Base-by-base conservation (phyloP, 345 rosid species). In the Theobroma cacao region DNA sequence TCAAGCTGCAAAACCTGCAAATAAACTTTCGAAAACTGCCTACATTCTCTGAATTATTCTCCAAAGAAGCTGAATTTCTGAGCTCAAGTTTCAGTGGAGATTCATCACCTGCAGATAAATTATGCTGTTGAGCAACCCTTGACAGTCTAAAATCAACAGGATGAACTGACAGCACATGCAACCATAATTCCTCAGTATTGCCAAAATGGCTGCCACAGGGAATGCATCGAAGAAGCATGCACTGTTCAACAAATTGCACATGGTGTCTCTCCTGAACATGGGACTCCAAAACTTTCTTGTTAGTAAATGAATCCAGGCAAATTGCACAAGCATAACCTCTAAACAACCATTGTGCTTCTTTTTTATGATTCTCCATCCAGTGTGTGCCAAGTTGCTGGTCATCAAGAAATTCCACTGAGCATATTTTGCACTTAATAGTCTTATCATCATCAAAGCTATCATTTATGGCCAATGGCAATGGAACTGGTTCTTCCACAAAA, bases 251-350 rank as follows among this genome's bases (percentile, higher is more conserved):
- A 83, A 91, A 97, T 82, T 88, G 90, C 79, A 91, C 98, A 30
- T 86, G 93, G 76, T 97, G 99, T 80, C 98, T 90, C 83, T 93
- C 98, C 77, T 97, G 97, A 79, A 97, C 97, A 72, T 97, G 99
- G 76, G 85, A 83, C 77, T 93, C 98, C 87, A 97, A 72, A 73
- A 87, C 86, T 63, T 87, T 93, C 80, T 82, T 89, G 83, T 87
- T 89, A 28, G 91, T 93, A 79, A 93, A 97, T 52, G 98, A 91
- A 86, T 97, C 98, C 73, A 97, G 88, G 87, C 98, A 94, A 60
- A 97, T 94, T 71, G 99, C 98, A 81, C 98, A 97, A 71, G 96
- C 98, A 84, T 91, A 91, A 30, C 97, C 97, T 77, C 91, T 81
- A 80, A 94, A 92, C 26, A 87, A 85, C 94, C 94, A 89, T 78